Conservation (phyloP, 192 early-diverging fungal genomes). For the Backusella morwellensis region DNA sequence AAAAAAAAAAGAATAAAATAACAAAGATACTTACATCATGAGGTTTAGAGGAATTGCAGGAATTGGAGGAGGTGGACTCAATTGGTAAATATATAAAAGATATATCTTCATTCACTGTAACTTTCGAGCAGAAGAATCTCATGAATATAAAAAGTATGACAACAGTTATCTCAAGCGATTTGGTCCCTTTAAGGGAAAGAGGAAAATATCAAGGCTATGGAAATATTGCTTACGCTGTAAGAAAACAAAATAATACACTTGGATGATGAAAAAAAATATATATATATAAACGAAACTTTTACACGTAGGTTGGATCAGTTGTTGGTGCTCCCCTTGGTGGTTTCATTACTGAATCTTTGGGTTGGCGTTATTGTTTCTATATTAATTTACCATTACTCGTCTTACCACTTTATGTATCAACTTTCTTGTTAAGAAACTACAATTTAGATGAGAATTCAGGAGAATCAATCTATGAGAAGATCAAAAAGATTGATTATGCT, state of each 20-base stretch:
- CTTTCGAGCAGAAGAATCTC: neutral
- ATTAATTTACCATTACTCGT: conserved; percentile 76
- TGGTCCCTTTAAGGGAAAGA: conserved; percentile 65
- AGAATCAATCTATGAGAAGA: conserved; percentile 63
- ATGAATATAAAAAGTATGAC: conserved; percentile 38
- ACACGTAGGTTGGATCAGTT: conserved; percentile 43
- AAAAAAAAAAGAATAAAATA: too few relatives aligned
- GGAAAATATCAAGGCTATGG: conserved; percentile 54
- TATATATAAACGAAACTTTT: neutral
- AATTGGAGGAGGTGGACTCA: conserved; percentile 63
- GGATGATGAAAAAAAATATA: neutral
- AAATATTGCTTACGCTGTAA: conserved; percentile 25
- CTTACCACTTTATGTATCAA: conserved; percentile 46
- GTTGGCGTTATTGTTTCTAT: conserved; percentile 71
- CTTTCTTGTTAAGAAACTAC: conserved; percentile 38
- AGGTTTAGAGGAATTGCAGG: conserved; percentile 65
- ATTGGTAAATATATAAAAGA: conserved; percentile 13
- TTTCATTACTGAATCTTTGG: conserved; percentile 56
- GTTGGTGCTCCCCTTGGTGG: conserved; percentile 70
- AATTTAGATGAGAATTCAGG: conserved; percentile 27
- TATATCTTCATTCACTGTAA: neutral
- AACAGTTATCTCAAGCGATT: conserved; percentile 74
- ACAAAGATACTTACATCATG: too few relatives aligned
- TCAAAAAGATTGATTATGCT: conserved; percentile 48
- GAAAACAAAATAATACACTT: neutral